Evolutionary conservation across 2,329 filamentous ascomycete species (phyloP).

Genomic region (Beauveria sp.): DNA sequence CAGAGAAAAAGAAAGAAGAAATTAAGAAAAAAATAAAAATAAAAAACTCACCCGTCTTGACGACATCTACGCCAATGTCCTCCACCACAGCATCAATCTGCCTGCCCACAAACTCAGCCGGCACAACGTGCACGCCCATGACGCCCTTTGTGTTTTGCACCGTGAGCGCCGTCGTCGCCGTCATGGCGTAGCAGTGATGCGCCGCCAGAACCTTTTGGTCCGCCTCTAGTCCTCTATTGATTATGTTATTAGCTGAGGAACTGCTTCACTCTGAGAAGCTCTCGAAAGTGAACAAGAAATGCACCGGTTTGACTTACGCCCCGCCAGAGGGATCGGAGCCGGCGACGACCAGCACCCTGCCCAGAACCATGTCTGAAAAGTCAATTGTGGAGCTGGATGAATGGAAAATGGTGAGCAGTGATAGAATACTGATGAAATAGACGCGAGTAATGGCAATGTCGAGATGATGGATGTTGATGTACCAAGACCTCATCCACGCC

Average conservation of each 20-base stretch:
- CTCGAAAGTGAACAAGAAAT: too few species aligned
- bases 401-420: neutral
- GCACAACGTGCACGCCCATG: constrained; percentile 69
- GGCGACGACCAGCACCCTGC: constrained; percentile 69
- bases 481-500: neutral
- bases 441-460: neutral
- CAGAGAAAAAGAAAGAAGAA: neutral
- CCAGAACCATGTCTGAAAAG: constrained; percentile 26
- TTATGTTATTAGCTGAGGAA: neutral
- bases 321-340: constrained; percentile 88
- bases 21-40: too few species aligned
- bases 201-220: constrained; percentile 92
- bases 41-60: constrained; percentile 69
- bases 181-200: constrained; percentile 93
- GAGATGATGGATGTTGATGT: neutral
- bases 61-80: constrained; percentile 80
- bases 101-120: constrained; percentile 69
- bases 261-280: too few species aligned
- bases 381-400: neutral
- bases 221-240: constrained; percentile 75
- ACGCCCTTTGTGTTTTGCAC: constrained; percentile 90
- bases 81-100: constrained; percentile 79
- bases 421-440: neutral
- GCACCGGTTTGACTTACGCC: constrained; percentile 48
- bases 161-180: constrained; percentile 90